Base-by-base conservation (phyloP, 2,329 filamentous ascomycete genomes). In the Venturia nashicola region DNA sequence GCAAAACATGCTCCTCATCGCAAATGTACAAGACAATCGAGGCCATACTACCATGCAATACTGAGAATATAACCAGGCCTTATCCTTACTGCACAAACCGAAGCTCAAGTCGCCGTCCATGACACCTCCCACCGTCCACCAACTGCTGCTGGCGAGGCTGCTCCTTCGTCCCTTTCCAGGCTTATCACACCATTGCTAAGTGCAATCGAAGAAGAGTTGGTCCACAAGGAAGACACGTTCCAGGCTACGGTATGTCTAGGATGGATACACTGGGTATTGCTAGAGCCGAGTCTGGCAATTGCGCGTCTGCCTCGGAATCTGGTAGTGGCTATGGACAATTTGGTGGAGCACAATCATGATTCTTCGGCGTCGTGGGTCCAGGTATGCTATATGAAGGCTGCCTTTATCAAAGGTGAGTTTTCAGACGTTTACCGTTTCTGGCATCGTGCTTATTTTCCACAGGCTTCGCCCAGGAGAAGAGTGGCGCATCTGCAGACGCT, bases 1-100 rank as follows among this genome's bases (percentile, higher is more conserved):
- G 89, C 88, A 72, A 97, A 99, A 76, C 93, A 99, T 82, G 90
- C 91, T 70, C 88, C 91, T 48, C 84, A 89, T 66, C 85, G 90
- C 75, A 84, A 84, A 76, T 96, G 93, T 97, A 87, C 70, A 57
- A 51, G 40, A 42, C 36, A 34, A 16, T 8, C 42, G 44, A 34
- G 43, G 42, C 39, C n/a, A 27, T 20, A 60, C n/a, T 39, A 60
- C 27, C n/a, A 60, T 20, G 9, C 61, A 16, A 55, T 39, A 14
- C 51, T 63, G 39, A 44, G 42, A 67, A 63, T 32, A 43, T 61
- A 62, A 61, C 65, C 65, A 79, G 77, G 76, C 70, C 76, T 81
- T 66, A 77, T 77, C 16, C 71, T 78, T 64, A 78, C 77, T 55
- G 78, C 78, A 46, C 74, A 77, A 39, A 74, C 77, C 32, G 78